Base-by-base conservation (phyloP, 805 yeast genomes). In the Millerozyma acaciae region DNA sequence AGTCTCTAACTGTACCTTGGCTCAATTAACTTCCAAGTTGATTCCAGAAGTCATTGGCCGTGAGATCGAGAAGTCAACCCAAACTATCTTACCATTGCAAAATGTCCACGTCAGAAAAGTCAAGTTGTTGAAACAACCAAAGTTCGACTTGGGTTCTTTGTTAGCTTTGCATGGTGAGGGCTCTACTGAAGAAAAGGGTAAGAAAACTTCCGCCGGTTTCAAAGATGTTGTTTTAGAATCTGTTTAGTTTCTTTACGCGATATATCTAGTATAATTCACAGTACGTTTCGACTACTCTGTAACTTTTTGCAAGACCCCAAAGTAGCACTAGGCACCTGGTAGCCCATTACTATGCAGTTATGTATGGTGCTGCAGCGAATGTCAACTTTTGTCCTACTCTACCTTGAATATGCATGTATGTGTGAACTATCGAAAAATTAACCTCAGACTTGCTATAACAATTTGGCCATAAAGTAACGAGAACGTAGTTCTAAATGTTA, bases 81-180 rank as follows among this genome's bases (percentile, higher is more conserved):
- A 83, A 72, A 75, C 85, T 59, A 85, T 89, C 76, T 88, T 76
- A 82, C 97, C 97, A 64, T 82, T 90, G 69, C 97, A 90, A 78
- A 88, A 90, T 78, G 95, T 89, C 64, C 94, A 88, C 83, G 85
- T 90, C 73, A 89, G 97, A 82, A 90, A 90, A 79, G 97, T 90
- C 62, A 90, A 90, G 81, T 80, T 90, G 69, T 86, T 90, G 74
- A 90, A 90, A 78, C 95, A 84, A 76, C 97, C 97, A 70, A 90
- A 89, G 78, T 87, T 89, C 80, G 97, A 90, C 72, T 82, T 90
- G 64, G 96, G 96, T 73, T 74, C 94, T 64, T 81, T 90, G 67
- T 76, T 90, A 70, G 82, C 97, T 63, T 84, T 90, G 65, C 97
- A 90, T 80, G 97, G 97, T 74, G 97, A 90, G 78, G 79, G 76